Evolutionary conservation across 257 asterid genomes (phyloP), one percentile per base, ranked within the genome.

Genomic region (Schizonepeta tenuifolia): DNA sequence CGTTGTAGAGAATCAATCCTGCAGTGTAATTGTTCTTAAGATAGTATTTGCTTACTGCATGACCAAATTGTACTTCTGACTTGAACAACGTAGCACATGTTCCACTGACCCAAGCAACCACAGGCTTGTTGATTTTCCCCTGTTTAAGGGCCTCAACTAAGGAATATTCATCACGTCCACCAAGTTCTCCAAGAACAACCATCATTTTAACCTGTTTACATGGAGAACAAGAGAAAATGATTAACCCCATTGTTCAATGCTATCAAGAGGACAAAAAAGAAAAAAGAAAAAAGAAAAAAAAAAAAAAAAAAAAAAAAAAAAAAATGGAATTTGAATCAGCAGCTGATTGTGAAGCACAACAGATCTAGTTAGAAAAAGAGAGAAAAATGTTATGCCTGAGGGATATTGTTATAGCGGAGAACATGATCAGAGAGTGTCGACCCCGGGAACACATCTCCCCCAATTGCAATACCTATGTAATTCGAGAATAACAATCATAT

Each of bases 391-490:
- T 55, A 59, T 77, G 89, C 99, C 97, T 89, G 97, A 73, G 99
- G 97, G 33, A 94, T 94, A 76, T 94, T 94, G 87, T 90, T 94
- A 74, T 91, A 94, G 69, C 99, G 95, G 78, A 94, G 83, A 83
- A 94, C 99, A 74, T 94, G 97, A 83, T 91, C 99, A 72, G 99
- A 91, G 41, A 94, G 96, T 33, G 99, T 91, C 4, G 99, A 94
- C 22, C 99, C 99, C 11, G 99, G 99, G 77, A 94, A 94, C 75
- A 94, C 99, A 73, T 94, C 99, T 80, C 99, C 99, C 66, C 99
- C 99, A 15, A 94, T 94, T 33, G 99, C 97, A 84, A 94, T 91
- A 51, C 99, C 99, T 94, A 73, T 28, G 74, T 26, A 60, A 26
- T 70, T 70, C 69, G 77, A 28, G 54, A 69, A 44, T 66, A 17